These are phyloP conservation scores for Seiridium cupressi DNA, from an alignment of 2,329 filamentous ascomycete species.

Conservation along the genomic window DNA sequence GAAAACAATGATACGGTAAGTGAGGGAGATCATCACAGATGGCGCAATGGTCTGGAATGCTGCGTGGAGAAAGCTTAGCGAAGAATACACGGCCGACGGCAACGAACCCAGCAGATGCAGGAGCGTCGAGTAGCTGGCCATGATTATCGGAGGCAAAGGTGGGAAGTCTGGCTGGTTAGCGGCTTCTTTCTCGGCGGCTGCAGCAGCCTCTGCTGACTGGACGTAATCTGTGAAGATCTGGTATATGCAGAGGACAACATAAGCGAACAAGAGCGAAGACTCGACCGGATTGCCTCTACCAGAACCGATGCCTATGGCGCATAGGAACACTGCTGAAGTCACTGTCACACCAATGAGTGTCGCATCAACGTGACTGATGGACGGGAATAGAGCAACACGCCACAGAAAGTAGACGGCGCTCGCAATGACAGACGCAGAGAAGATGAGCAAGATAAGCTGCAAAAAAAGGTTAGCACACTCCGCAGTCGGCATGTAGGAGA, in stretches of 20 bases:
- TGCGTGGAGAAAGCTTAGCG: constrained; percentile 81
- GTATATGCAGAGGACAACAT: constrained; percentile 97
- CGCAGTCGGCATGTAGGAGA: constrained; percentile 21
- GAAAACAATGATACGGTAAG: constrained; percentile 91
- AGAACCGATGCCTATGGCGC: constrained; percentile 90
- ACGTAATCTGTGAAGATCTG: constrained; percentile 99
- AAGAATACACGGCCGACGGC: constrained; percentile 80
- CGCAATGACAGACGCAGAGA: constrained; percentile 88
- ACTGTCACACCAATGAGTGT: constrained; percentile 90
- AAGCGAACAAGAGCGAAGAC: constrained; percentile 92
- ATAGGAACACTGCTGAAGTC: constrained; percentile 88
- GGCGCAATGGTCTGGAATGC: constrained; percentile 95
- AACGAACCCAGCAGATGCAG: constrained; percentile 79
- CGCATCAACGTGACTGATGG: constrained; percentile 88
- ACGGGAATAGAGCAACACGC: constrained; percentile 90
- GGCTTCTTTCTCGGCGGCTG: constrained; percentile 47
- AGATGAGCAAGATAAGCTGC: constrained; percentile 81
- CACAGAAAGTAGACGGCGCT: constrained; percentile 95
- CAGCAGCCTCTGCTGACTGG: constrained; percentile 66
- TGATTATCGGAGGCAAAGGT: constrained; percentile 94
- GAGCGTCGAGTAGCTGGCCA: constrained; percentile 95
- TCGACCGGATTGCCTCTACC: constrained; percentile 94
- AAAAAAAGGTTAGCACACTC: constrained; percentile 4
- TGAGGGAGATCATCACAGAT: constrained; percentile 90
- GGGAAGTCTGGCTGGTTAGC: constrained; percentile 80